Evolutionary conservation across 805 yeast genomes (phyloP).

Genomic region (Yamadazyma ubonensis): DNA sequence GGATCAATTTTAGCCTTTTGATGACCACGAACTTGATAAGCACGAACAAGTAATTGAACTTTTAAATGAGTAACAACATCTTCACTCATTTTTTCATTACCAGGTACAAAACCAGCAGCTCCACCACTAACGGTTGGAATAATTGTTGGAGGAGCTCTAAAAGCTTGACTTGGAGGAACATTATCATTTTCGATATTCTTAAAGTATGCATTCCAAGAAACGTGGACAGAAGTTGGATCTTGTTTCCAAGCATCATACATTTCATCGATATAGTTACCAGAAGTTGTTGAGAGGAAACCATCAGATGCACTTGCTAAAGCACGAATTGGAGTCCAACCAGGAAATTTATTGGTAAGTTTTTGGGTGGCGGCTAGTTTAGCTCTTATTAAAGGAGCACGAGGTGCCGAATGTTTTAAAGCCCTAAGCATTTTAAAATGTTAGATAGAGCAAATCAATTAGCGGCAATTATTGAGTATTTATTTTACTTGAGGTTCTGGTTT

Average conservation of each 20-base stretch:
- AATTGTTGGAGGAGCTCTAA: constrained; percentile 86
- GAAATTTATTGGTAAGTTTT: constrained; percentile 1
- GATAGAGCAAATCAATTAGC: background rate
- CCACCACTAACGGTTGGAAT: constrained; percentile 82
- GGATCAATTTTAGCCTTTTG: constrained; percentile 95
- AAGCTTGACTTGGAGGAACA: constrained; percentile 73
- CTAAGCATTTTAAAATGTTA: constrained; percentile 35
- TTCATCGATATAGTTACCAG: constrained; percentile 93
- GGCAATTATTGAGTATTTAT: constrained; percentile 5
- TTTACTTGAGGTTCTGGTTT: constrained; percentile 4
- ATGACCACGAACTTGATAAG: constrained; percentile 98
- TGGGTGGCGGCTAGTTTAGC: constrained; percentile 19
- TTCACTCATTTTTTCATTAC: constrained; percentile 48
- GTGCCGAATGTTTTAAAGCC: constrained; percentile 39
- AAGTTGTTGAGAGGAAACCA: constrained; percentile 76
- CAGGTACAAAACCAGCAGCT: constrained; percentile 60
- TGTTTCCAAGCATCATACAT: constrained; percentile 94
- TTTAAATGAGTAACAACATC: constrained; percentile 86
- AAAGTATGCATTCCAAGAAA: constrained; percentile 96
- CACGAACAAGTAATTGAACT: constrained; percentile 94
- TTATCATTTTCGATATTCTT: constrained; percentile 76
- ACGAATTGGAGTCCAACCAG: constrained; percentile 3
- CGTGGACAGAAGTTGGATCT: constrained; percentile 90
- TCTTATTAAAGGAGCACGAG: constrained; percentile 33
- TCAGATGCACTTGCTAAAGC: constrained; percentile 42